Base-by-base conservation (phyloP, 495 filamentous ascomycete species). In the Thozetella sp. region DNA sequence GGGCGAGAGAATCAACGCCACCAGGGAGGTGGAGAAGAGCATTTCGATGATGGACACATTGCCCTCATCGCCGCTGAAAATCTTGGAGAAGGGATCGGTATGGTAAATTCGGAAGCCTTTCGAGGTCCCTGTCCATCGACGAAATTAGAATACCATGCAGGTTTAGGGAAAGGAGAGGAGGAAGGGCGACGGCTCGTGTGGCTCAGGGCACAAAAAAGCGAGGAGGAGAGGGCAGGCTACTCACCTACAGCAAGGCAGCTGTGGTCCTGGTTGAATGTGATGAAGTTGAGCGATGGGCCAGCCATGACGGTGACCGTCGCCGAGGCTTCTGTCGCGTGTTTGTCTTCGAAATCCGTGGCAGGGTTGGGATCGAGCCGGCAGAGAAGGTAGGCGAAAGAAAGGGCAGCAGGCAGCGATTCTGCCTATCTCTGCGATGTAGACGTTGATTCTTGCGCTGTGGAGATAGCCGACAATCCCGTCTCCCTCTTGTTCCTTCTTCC, bases 191-290 rank as follows among this genome's bases (percentile, higher is more conserved):
- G 22, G 40, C 3, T 2, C 20, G 4, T n/a, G 51, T 54, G 27
- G 54, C 27, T 26, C 50, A 19, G 12, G n/a, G 25, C 4, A n/a
- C 19, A 15, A 12, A 43, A 22, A 15, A 58, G 1, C 30, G 30
- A 26, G 45, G 25, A 50, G 25, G 30, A 1, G 24, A 54, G 27
- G 22, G 17, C 10, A 19, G 48, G 20, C n/a, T 51, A 69, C 88
- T 63, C 79, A 91, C 92, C 94, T 63, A 97, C 92, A 78, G 93
- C 95, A 60, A 99, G 80, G 71, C 93, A 92, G 83, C 91, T 96
- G 82, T 96, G 91, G 82, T 99, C 95, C 78, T 99, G 95, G 76
- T 99, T 99, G 77, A 98, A 99, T 19, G 93, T 98, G 67, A 99
- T 91, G 72, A 94, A 99, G 72, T 98, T 99, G 83, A 99, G 94